Base-by-base conservation (phyloP, 192 early-diverging fungal genomes). In the Linnemannia hyalina region DNA sequence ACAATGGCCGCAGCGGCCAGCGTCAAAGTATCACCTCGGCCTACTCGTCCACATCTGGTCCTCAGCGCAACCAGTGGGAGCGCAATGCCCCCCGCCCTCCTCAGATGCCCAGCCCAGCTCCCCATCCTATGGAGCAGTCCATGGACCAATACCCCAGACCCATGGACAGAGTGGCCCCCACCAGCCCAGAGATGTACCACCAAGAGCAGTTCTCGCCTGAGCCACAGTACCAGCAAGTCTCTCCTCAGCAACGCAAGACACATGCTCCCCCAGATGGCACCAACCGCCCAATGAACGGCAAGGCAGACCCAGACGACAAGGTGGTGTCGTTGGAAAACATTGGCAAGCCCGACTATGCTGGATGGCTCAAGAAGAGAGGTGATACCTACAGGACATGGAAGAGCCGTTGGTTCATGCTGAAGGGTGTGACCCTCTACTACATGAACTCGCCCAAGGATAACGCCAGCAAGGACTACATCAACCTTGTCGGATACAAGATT, bases 371-470 rank as follows among this genome's bases (percentile, higher is more conserved):
- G 71, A 93, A 93, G 73, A 82, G 90, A 70, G 87, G 89, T 18
- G 91, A 90, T 63, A 89, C 85, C 41, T 92, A 93, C 57, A 89
- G 88, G 57, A 89, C 89, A 6, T 93, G 91, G 91, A 92, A 92
- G 73, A 90, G 87, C 57, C 84, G 92, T n/a, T 93, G 88, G 89
- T 93, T 91, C 82, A 88, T 93, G 35, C 73, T 93, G 29, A 92
- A 93, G 73, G 91, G 89, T 7, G 71, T 79, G 10, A 89, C 89
- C 40, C 57, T 93, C 15, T 93, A 87, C 74, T 92, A 92, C 74
- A 91, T 93, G 63, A 91, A 92, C 65, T 85, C 84, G 40, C 90
- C 88, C 36, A 89, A 88, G 78, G 82, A 91, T 80, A 81, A 85
- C 26, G 75, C 89, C 41, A 90, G 88, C 73, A 92, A 90, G 46